Evolutionary conservation across 495 filamentous ascomycete genomes (phyloP).

Genomic region (Cercophora samala): DNA sequence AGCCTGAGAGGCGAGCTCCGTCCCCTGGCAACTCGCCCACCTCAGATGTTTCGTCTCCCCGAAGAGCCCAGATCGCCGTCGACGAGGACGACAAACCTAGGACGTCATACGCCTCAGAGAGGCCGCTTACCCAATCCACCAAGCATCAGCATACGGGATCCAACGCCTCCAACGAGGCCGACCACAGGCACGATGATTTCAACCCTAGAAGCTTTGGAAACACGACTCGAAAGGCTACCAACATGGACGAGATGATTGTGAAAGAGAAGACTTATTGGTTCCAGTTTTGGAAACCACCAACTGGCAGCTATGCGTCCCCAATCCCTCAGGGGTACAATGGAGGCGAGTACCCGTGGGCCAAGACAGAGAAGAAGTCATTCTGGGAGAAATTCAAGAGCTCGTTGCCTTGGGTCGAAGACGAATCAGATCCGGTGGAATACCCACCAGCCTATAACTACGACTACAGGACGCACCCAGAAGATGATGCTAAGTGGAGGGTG

Average conservation of each 20-base stretch:
- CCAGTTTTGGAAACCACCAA: slow-evolving; percentile 54
- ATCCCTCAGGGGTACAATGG: slow-evolving; percentile 48
- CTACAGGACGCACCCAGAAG: slow-evolving; percentile 58
- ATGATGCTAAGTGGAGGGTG: slow-evolving; percentile 77
- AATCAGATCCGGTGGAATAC: slow-evolving; percentile 56
- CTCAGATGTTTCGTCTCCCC: neutral
- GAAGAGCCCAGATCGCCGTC: slow-evolving; percentile 2
- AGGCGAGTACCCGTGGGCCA: slow-evolving; percentile 40
- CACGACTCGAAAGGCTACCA: slow-evolving; percentile 43
- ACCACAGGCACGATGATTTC: slow-evolving; percentile 29
- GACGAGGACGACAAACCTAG: slow-evolving; percentile 30
- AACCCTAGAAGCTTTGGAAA: slow-evolving; percentile 38
- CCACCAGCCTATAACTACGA: slow-evolving; percentile 66
- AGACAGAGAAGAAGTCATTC: slow-evolving; percentile 41
- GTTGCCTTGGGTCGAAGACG: slow-evolving; percentile 39
- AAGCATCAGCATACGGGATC: slow-evolving; percentile 38
- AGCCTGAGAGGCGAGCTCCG: neutral
- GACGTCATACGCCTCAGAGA: slow-evolving; percentile 34
- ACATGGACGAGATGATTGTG: slow-evolving; percentile 43
- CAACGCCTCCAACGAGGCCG: slow-evolving; percentile 34
- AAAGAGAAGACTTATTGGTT: slow-evolving; percentile 46
- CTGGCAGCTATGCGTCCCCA: slow-evolving; percentile 51
- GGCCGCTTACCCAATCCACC: slow-evolving; percentile 23
- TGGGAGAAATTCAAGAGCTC: slow-evolving; percentile 43
- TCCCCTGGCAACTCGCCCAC: neutral